These are phyloP conservation scores for Periconia macrospinosa DNA, from an alignment of 2,329 filamentous ascomycete genomes.

Conservation along the genomic window DNA sequence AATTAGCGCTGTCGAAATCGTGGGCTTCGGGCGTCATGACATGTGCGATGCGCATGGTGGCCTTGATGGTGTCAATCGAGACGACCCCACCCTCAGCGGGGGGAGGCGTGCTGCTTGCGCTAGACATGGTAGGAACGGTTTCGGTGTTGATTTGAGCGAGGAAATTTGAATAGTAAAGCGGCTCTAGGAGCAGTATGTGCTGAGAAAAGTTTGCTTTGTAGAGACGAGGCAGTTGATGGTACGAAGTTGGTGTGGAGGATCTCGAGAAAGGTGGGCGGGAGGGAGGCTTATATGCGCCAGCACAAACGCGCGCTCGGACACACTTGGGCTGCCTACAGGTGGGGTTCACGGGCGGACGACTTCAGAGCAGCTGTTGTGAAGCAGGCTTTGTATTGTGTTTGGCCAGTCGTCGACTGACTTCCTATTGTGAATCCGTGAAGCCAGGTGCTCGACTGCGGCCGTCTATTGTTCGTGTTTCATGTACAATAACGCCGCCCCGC, in stretches of 20 bases:
- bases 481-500: slow-evolving; percentile 9
- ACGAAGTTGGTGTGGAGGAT: slow-evolving; percentile 13
- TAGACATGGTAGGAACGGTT: neutral
- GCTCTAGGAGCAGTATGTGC: neutral
- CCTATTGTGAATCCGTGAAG: slow-evolving; percentile 7
- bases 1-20: neutral
- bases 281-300: slow-evolving; percentile 15
- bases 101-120: neutral
- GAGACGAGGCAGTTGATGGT: slow-evolving; percentile 1
- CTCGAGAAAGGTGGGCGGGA: slow-evolving; percentile 31
- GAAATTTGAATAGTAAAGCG: neutral
- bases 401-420: slow-evolving; percentile 26
- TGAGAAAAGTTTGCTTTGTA: neutral
- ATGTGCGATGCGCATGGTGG: slow-evolving; percentile 28
- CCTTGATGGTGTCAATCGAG: slow-evolving; percentile 13
- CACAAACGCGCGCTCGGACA: neutral
- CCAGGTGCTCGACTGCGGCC: slow-evolving; percentile 5
- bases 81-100: neutral
- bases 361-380: slow-evolving; percentile 8
- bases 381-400: slow-evolving; percentile 6
- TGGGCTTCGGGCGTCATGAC: slow-evolving; percentile 12
- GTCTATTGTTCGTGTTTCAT: slow-evolving; percentile 10
- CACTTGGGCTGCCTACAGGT: neutral
- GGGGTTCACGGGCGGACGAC: slow-evolving; percentile 18
- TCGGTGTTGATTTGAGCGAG: neutral